Percentiles rank a stretch among this genome's conserved stretches.
phyloP scores from a whole-genome alignment of 2,329 filamentous ascomycete genomes.

The Exophiala mesophila region DNA sequence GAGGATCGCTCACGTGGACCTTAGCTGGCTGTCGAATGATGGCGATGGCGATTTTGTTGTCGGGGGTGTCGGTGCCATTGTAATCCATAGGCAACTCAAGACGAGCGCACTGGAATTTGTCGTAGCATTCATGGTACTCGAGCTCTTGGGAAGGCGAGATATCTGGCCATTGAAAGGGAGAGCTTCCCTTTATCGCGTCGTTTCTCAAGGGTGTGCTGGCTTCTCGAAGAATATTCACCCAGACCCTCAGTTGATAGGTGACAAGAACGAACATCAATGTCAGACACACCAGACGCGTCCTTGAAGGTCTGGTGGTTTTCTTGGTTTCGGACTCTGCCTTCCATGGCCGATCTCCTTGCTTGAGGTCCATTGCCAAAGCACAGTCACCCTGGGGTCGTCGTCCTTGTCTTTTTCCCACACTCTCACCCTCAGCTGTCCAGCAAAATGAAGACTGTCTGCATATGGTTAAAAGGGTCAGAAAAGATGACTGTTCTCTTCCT shows the following conservation, averaged over 20 bases:
- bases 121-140: constrained; percentile 40
- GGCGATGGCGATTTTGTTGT: constrained; percentile 38
- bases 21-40: constrained; percentile 42
- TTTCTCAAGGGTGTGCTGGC: too few species aligned
- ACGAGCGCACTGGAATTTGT: constrained; percentile 44
- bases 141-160: constrained; percentile 29
- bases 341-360: not conserved
- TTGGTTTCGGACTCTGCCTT: not conserved
- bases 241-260: too few species aligned
- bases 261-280: too few species aligned
- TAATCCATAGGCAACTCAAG: constrained; percentile 47
- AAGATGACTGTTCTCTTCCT: too few species aligned
- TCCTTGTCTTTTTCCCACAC: too few species aligned
- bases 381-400: too few species aligned
- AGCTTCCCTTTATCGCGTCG: too few species aligned
- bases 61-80: constrained; percentile 30
- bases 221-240: too few species aligned
- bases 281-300: too few species aligned
- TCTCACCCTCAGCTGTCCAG: too few species aligned
- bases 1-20: constrained; percentile 31
- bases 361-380: not conserved
- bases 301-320: not conserved
- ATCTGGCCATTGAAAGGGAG: constrained; percentile 11
- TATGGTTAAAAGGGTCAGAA: too few species aligned
- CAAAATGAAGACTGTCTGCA: too few species aligned